Percentiles rank a stretch among this genome's conserved stretches.
Conservation (phyloP, 2,329 filamentous ascomycete genomes). For the Sarocladium brachiariae region DNA sequence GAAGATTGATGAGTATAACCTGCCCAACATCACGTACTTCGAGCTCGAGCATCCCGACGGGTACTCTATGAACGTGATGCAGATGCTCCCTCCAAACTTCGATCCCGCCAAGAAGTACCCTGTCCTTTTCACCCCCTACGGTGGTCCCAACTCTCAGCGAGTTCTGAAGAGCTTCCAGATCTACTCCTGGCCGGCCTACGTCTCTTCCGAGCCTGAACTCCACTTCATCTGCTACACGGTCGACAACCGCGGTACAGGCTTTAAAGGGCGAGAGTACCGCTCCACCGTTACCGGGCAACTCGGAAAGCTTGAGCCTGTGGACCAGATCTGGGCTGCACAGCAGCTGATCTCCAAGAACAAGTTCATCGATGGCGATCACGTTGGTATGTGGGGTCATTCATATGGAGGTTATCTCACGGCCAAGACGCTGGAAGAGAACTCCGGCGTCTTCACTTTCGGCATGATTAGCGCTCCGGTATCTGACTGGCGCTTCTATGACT, state of each 20-base stretch:
- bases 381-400: slow-evolving; percentile 64
- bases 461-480: slow-evolving; percentile 59
- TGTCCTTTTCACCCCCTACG: slow-evolving; percentile 60
- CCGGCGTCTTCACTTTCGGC: slow-evolving; percentile 54
- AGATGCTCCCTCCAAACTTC: slow-evolving; percentile 59
- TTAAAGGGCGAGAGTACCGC: slow-evolving; percentile 57
- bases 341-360: slow-evolving; percentile 40
- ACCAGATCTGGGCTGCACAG: slow-evolving; percentile 61
- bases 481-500: slow-evolving; percentile 67
- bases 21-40: slow-evolving; percentile 59
- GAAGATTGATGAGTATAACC: slow-evolving; percentile 50
- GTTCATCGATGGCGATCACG: slow-evolving; percentile 51
- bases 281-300: slow-evolving; percentile 50
- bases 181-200: slow-evolving; percentile 54
- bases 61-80: slow-evolving; percentile 56
- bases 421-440: slow-evolving; percentile 58
- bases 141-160: slow-evolving; percentile 57
- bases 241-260: slow-evolving; percentile 61
- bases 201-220: slow-evolving; percentile 60
- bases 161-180: slow-evolving; percentile 50
- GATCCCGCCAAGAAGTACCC: slow-evolving; percentile 57
- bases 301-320: slow-evolving; percentile 55
- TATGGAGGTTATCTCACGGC: slow-evolving; percentile 60
- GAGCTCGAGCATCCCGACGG: slow-evolving; percentile 56
- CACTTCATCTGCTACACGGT: slow-evolving; percentile 62